Base-by-base conservation (phyloP, 2,329 filamentous ascomycete genomes). In the Dothidotthia symphoricarpi region DNA sequence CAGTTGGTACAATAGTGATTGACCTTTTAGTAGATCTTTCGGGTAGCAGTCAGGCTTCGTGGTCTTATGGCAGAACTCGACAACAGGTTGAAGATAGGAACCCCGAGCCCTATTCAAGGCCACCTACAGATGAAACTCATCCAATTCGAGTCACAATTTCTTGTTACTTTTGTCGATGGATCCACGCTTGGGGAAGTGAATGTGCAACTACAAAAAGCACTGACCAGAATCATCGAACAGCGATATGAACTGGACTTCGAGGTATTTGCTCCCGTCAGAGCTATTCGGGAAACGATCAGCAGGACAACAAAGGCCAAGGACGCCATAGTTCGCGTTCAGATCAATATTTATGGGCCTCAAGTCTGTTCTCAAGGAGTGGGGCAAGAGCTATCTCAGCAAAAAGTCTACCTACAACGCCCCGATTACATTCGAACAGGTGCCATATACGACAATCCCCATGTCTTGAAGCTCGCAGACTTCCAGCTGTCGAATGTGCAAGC, bases 401-500 rank as follows among this genome's bases (percentile, higher is more conserved):
- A 57, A 28, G 27, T 61, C 7, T 63, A 53, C 25, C 40, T 63
- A 1, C 59, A 63, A 37, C 38, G 37, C 9, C 56, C 59, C 2
- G 48, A 53, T 16, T 36, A 53, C 19, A 15, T 53, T 3, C 41
- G 46, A 24, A 12, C 41, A 8, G 47, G 47, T 12, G 8, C 32
- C 2, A 13, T 24, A 0, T 61, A 63, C 28, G 53, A 61, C 4
- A 63, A 61, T 28, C 57, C 59, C 2, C 59, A 63, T 11, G 15
- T 55, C 3, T 39, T 61, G 16, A 55, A 45, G 11, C 39, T 61
- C 8, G 24, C 39, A 1, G 27, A 50, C 3, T 34, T 45, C 14
- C 39, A 50, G 2, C 14, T 19, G 10, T 14, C 36, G 4, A 27
- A 13, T 8, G 9, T 30, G 2, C 31, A 45, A 6, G 13, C 24